Conservation (phyloP, 106 monocot genomes). For the Cymbidium sinense region DNA sequence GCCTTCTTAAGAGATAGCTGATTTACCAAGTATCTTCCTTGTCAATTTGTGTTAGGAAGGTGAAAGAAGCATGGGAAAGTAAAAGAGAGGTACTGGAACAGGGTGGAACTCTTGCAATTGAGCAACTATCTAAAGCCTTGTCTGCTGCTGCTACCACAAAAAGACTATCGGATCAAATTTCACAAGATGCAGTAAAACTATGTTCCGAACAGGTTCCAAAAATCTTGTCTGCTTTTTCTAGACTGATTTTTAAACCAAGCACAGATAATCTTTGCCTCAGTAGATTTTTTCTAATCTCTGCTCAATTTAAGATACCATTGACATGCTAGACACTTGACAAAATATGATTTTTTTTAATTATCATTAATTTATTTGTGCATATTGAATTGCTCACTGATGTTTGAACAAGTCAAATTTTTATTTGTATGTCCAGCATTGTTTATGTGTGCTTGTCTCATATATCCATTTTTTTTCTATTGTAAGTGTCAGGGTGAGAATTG, state of each 20-base stretch:
- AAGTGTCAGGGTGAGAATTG: too few relatives aligned
- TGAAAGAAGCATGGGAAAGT: conserved; percentile 86
- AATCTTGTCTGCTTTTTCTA: background rate
- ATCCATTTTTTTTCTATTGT: background rate
- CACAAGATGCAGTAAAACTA: conserved; percentile 24
- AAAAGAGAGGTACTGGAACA: conserved; percentile 73
- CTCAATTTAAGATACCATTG: background rate
- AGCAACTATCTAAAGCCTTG: conserved; percentile 83
- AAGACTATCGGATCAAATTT: conserved; percentile 42
- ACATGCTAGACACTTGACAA: background rate
- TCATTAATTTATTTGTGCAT: too few relatives aligned
- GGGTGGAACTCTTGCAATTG: conserved; percentile 54
- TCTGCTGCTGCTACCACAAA: conserved; percentile 34
- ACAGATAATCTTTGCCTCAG: too few relatives aligned
- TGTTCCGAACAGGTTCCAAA: conserved; percentile 68
- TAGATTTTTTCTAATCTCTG: background rate
- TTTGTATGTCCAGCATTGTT: background rate
- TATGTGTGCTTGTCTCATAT: background rate
- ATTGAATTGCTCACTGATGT: too few relatives aligned
- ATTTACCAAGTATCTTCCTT: background rate
- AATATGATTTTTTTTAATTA: too few relatives aligned
- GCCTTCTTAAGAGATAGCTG: background rate
- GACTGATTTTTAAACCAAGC: background rate
- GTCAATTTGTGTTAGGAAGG: conserved; percentile 45
- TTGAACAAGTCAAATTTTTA: background rate